These are phyloP conservation scores for Plasmopara viticola DNA, from an alignment of 352 stramenopile species.

Conservation along the genomic window DNA sequence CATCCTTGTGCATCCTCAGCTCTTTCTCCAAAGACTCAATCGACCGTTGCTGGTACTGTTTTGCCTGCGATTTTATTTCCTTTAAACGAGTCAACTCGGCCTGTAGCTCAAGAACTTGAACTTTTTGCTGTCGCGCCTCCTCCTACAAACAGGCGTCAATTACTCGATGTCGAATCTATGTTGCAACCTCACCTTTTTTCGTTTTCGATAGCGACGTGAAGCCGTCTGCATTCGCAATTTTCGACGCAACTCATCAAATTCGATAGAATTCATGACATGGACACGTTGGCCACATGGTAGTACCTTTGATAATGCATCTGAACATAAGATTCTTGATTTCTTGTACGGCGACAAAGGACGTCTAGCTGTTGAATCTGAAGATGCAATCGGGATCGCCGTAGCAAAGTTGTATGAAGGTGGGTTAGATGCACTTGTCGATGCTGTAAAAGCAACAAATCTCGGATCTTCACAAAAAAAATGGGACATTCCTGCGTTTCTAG, in stretches of 20 bases:
- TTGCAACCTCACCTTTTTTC: conserved; percentile 23
- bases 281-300: conserved; percentile 16
- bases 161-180: background rate
- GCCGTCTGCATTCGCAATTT: conserved; percentile 29
- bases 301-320: conserved; percentile 1
- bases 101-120: conserved; percentile 15
- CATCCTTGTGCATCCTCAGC: conserved; percentile 13
- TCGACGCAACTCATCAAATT: conserved; percentile 26
- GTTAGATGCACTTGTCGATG: background rate
- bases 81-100: conserved; percentile 15
- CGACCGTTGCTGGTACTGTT: conserved; percentile 17
- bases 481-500: conserved; percentile 1
- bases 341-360: background rate
- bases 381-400: background rate
- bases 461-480: background rate
- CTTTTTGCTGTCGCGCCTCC: conserved; percentile 16
- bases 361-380: background rate
- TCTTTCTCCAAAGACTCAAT: conserved; percentile 21
- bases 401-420: background rate
- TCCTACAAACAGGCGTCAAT: conserved; percentile 6
- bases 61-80: conserved; percentile 11
- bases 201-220: conserved; percentile 30
- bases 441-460: background rate
- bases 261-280: conserved; percentile 13
- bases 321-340: background rate